Evolutionary conservation across 139 green algal genomes (phyloP).

Genomic region (Coccomyxa sp.): DNA sequence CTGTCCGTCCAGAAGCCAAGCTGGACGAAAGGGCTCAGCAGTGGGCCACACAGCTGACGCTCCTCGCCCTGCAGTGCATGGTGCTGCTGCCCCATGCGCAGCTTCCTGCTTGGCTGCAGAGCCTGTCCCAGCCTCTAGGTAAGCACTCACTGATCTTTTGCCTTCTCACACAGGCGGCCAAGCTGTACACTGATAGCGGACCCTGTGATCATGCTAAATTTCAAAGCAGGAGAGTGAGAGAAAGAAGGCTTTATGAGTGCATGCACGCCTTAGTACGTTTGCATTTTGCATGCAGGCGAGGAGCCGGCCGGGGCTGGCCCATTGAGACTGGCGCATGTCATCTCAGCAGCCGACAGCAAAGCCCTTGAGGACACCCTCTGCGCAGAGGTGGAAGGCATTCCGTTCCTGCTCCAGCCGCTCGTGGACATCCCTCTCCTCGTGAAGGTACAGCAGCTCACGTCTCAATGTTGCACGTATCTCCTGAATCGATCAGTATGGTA

Average conservation of each 20-base stretch:
- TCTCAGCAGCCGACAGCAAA: constrained; percentile 5
- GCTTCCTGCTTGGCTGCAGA: constrained; percentile 10
- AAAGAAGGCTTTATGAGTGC: too few relatives aligned
- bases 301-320: background rate
- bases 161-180: too few relatives aligned
- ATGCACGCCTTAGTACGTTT: too few relatives aligned
- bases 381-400: background rate
- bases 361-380: constrained; percentile 6
- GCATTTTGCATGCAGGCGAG: background rate
- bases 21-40: background rate
- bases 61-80: constrained; percentile 8
- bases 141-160: too few relatives aligned
- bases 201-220: too few relatives aligned
- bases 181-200: too few relatives aligned
- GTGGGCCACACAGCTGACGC: constrained; percentile 17
- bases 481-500: background rate
- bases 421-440: constrained; percentile 4
- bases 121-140: too few relatives aligned
- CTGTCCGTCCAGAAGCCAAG: background rate
- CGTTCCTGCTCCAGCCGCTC: constrained; percentile 21
- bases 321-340: constrained; percentile 7
- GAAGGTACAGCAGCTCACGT: background rate
- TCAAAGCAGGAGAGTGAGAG: too few relatives aligned
- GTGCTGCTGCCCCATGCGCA: constrained; percentile 1
- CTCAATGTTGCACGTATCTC: too few relatives aligned